Percentiles rank a stretch among this genome's conserved stretches.
These are phyloP conservation scores for Lecanicillium sp. DNA, from an alignment of 2,329 filamentous ascomycete genomes.

Conservation along the genomic window DNA sequence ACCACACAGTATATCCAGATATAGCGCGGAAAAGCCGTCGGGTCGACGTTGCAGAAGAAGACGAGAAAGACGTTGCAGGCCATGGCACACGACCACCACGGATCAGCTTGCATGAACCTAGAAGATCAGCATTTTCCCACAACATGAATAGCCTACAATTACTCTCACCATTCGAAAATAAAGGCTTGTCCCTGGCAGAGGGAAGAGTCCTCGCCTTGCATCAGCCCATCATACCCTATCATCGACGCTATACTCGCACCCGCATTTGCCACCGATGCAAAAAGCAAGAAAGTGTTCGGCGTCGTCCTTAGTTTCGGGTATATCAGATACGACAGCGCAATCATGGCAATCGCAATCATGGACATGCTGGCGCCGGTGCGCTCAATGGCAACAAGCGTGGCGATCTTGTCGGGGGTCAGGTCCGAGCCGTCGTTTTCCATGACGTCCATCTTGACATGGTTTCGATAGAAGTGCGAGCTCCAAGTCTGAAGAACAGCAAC, in stretches of 20 bases:
- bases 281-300: conserved; percentile 45
- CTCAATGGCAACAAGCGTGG: conserved; percentile 45
- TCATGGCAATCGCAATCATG: conserved; percentile 42
- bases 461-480: too few relatives aligned
- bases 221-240: conserved; percentile 62
- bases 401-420: conserved; percentile 32
- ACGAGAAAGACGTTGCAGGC: conserved; percentile 72
- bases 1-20: conserved; percentile 62
- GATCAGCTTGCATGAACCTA: conserved; percentile 72
- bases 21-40: conserved; percentile 61
- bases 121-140: background rate
- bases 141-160: background rate
- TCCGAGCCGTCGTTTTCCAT: conserved; percentile 2
- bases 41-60: conserved; percentile 51
- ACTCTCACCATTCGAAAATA: conserved; percentile 58
- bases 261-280: conserved; percentile 35
- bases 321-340: conserved; percentile 42
- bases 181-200: conserved; percentile 59
- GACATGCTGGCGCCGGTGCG: conserved; percentile 49
- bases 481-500: too few relatives aligned
- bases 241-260: conserved; percentile 59
- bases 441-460: too few relatives aligned
- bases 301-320: conserved; percentile 50
- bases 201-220: conserved; percentile 43
- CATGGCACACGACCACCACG: conserved; percentile 76